Evolutionary conservation across 305 asterid genomes (phyloP), one percentile per base, ranked within the genome.

Genomic region (Vinca major): DNA sequence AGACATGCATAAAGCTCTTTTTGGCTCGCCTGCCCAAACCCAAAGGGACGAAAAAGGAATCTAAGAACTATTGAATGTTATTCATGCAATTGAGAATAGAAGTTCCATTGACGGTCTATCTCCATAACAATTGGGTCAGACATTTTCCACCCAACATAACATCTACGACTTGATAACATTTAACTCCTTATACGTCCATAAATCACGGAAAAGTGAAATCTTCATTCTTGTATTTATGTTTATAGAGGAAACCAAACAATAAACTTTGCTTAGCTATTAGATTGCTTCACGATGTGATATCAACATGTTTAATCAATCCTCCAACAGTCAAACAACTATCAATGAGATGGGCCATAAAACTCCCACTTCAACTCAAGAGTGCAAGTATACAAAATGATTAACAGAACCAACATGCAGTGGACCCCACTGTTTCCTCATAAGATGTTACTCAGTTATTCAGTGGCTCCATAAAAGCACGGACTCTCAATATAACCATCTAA

Each of bases 391-490:
- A 45, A 65, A 1, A 36, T 17, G 33, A 49, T 13, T 16, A 50
- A 14, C 41, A 50, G 14, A 53, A 68, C 48, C 20, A 13, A 26
- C 11, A 19, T 19, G 41, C 14, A 54, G 1, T 16, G 11, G 21
- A 56, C 47, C 48, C 43, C 20, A 5, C 20, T 57, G 67, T 21
- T 58, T 49, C 39, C 12, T 10, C 10, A 1, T 19, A 3, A 6
- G 21, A 17, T 19, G 39, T 7, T 13, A 53, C 33, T 26, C 54
- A 19, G 2, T 11, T 33, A 60, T n/a, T 57, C 20, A 60, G 10
- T 60, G 45, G 51, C 41, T 73, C 17, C 62, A 67, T 63, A 60
- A 48, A 55, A 26, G 8, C 58, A 62, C 13, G 37, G 36, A 1
- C 6, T 0, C n/a, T 2, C 21, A 26, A 19, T 54, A 52, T 62